Evolutionary conservation across 768 basidiomycete species (phyloP).

Genomic region (Symmetrospora coprosmae): DNA sequence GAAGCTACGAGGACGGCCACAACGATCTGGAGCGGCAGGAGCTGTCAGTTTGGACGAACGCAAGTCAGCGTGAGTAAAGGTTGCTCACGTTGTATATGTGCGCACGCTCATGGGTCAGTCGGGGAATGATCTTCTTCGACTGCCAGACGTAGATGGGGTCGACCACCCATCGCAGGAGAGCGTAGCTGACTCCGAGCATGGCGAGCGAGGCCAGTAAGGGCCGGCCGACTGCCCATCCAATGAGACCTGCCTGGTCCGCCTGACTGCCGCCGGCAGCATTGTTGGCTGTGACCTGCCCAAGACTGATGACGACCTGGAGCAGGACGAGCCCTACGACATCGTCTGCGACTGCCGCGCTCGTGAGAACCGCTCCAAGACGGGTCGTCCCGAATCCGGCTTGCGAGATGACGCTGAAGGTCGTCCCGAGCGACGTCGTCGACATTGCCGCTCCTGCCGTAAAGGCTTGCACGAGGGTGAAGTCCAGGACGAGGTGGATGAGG

Average conservation of each 20-base stretch:
- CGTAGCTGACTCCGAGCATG: conserved; percentile 41
- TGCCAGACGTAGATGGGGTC: conserved; percentile 29
- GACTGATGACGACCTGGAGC: conserved; percentile 43
- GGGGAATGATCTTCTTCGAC: background rate
- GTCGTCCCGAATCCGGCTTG: conserved; percentile 41
- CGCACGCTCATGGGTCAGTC: background rate
- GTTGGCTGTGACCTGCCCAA: background rate
- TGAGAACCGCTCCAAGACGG: conserved; percentile 47
- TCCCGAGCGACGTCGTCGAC: conserved; percentile 53
- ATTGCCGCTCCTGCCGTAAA: conserved; percentile 54
- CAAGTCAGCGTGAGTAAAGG: too few species aligned
- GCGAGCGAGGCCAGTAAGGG: conserved; percentile 49
- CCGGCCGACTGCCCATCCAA: conserved; percentile 41
- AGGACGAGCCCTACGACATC: conserved; percentile 53
- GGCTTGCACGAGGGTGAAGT: conserved; percentile 42
- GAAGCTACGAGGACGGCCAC: conserved; percentile 40
- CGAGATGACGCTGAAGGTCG: conserved; percentile 49
- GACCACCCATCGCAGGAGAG: conserved; percentile 36
- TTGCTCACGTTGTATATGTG: conserved; percentile 4
- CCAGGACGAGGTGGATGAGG: conserved; percentile 44
- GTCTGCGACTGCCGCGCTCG: conserved; percentile 53
- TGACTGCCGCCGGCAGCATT: background rate
- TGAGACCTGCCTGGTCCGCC: background rate
- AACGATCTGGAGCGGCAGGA: conserved; percentile 32
- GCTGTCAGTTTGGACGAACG: background rate